phyloP scores from a whole-genome alignment of 2,329 filamentous ascomycete genomes.

The Botrytis galanthina region DNA sequence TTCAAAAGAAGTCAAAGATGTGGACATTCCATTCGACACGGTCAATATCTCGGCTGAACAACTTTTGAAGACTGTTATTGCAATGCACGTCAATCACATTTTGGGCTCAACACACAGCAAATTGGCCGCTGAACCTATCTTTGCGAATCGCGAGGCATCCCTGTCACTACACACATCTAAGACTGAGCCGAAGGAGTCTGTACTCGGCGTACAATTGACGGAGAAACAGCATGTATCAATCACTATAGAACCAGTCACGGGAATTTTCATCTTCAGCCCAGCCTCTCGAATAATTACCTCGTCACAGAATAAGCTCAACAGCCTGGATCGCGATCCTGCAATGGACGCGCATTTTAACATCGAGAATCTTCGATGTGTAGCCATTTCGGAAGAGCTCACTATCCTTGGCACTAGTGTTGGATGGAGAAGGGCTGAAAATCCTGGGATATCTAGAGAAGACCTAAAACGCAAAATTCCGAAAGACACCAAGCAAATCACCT shows the following conservation, averaged over 20 bases:
- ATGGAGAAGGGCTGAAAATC: constrained; percentile 52
- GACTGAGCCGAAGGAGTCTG: constrained; percentile 64
- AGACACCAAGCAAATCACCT: constrained; percentile 61
- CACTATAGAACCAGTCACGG: constrained; percentile 73
- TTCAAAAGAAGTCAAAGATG: constrained; percentile 68
- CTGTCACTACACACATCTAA: constrained; percentile 57
- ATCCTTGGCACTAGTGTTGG: constrained; percentile 60
- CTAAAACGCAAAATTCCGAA: constrained; percentile 58
- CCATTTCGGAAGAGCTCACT: constrained; percentile 60
- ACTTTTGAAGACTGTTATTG: constrained; percentile 72
- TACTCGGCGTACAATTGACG: constrained; percentile 67
- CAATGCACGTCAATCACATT: constrained; percentile 70
- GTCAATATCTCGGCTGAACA: constrained; percentile 68
- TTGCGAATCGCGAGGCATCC: constrained; percentile 56
- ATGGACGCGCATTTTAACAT: constrained; percentile 57
- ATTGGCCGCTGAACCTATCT: constrained; percentile 59
- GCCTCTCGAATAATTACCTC: constrained; percentile 54
- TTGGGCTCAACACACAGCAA: constrained; percentile 64
- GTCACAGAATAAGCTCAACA: constrained; percentile 65
- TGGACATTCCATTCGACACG: constrained; percentile 65
- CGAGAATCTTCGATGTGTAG: constrained; percentile 60
- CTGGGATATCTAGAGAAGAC: constrained; percentile 51
- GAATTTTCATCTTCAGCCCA: constrained; percentile 70
- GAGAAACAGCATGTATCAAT: constrained; percentile 59
- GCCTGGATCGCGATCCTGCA: constrained; percentile 51